Evolutionary conservation across 2,329 filamentous ascomycete species (phyloP), one percentile per base, ranked within the genome.

Genomic region (Sarocladiaceae sp.): DNA sequence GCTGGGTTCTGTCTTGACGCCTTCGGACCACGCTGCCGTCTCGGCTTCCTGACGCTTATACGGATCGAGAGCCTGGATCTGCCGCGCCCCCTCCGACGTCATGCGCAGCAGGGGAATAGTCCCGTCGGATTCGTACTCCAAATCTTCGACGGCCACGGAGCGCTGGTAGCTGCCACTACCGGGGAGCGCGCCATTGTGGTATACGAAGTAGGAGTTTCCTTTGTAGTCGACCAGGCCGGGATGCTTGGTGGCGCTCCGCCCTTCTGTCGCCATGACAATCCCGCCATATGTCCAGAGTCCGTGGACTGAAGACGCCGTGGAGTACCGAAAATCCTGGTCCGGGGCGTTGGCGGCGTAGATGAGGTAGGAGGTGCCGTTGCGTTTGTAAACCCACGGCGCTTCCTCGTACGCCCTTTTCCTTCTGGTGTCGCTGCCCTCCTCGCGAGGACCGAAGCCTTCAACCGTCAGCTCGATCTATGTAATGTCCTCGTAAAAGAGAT

Each of bases 271-370:
- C 57, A 60, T 59, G 27, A 60, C 47, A 18, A 53, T 35, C 19
- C 58, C 58, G 6, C 50, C 35, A 50, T 54, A 58, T 18, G 52
- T 59, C 58, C 58, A 60, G 20, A 57, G 58, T 3, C 58, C 58
- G 3, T 52, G 55, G 13, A 50, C 48, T 9, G 45, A 50, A 2
- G 55, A 45, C 12, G 48, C 50, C 0, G 58, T 61, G 3, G 53
- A 48, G 50, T 59, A 61, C 23, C 51, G 51, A 43, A 61, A 57
- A 47, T 58, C 53, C 45, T 60, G 57, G 24, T 52, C 49, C 49
- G 52, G 54, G 49, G 55, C 55, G 48, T 53, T 55, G 44, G 52
- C 53, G 10, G 56, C 54, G 43, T 56, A 61, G 18, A 55, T 43
- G 47, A 58, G 47, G 47, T 61, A 61, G 47, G 56, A 61, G 6